Conservation (phyloP, 305 asterid species). For the Rubia peregrina region DNA sequence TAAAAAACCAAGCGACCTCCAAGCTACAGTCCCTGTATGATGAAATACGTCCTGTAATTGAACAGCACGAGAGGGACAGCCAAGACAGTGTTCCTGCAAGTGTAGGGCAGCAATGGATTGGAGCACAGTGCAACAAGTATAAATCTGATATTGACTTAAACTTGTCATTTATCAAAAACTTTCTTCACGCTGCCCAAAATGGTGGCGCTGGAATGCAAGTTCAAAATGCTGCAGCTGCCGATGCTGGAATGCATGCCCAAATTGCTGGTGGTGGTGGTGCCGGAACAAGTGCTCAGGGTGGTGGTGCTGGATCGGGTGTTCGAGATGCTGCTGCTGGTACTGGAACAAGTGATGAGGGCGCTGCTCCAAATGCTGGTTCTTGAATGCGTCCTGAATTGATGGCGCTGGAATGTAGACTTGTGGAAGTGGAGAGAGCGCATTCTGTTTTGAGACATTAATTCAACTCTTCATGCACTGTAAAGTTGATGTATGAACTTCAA, state of each 20-base stretch:
- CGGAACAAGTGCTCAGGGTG: slow-evolving; percentile 7
- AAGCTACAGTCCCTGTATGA: slow-evolving; percentile 56
- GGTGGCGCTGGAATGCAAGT: slow-evolving; percentile 20
- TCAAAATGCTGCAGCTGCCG: slow-evolving; percentile 14
- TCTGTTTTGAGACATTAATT: background rate
- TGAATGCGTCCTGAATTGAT: background rate
- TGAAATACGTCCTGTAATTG: slow-evolving; percentile 82
- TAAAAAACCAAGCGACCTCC: slow-evolving; percentile 43
- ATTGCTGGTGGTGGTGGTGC: background rate
- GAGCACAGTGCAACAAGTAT: slow-evolving; percentile 59
- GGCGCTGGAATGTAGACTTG: background rate
- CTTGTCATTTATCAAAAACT: slow-evolving; percentile 62
- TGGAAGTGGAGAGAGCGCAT: background rate
- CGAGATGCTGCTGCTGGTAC: background rate
- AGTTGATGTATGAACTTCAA: no score
- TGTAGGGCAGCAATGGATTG: slow-evolving; percentile 81
- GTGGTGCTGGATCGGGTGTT: background rate
- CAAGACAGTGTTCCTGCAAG: slow-evolving; percentile 74
- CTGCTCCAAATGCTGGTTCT: background rate
- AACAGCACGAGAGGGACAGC: slow-evolving; percentile 72
- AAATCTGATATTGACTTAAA: slow-evolving; percentile 64
- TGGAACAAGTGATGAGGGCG: background rate
- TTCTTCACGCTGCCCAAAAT: slow-evolving; percentile 35
- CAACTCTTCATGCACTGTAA: background rate
- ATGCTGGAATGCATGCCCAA: slow-evolving; percentile 18